Percentiles rank a stretch among this genome's conserved stretches.
These are phyloP conservation scores for Carnegiea gigantea DNA, from an alignment of 179 eudicot genomes.

Conservation along the genomic window DNA sequence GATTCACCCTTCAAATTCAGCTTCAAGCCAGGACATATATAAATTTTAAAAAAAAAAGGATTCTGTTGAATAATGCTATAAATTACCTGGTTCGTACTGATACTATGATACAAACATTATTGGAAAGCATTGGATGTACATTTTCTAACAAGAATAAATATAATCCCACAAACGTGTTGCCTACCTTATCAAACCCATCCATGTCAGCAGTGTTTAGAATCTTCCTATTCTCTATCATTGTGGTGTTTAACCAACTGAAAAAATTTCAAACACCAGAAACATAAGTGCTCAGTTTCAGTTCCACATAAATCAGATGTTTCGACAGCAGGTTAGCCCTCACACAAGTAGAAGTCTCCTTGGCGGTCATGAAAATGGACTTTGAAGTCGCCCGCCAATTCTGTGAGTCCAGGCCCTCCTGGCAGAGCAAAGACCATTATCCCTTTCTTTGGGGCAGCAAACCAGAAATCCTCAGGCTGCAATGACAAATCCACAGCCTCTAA, in stretches of 20 bases:
- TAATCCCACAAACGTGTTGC: neutral
- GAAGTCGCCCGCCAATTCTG: slow-evolving; percentile 86
- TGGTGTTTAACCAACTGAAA: slow-evolving; percentile 87
- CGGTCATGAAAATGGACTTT: slow-evolving; percentile 92
- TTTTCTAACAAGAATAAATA: neutral
- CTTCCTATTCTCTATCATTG: slow-evolving; percentile 74
- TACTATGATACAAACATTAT: neutral
- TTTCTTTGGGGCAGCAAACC: slow-evolving; percentile 96
- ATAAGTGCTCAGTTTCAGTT: slow-evolving; percentile 16
- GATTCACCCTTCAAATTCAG: neutral
- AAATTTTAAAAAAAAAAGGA: neutral
- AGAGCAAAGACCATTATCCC: slow-evolving; percentile 97
- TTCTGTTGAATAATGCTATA: neutral
- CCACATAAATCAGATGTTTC: neutral
- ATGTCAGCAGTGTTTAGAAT: slow-evolving; percentile 67
- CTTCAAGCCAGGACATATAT: neutral
- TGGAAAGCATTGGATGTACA: neutral
- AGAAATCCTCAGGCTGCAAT: slow-evolving; percentile 87
- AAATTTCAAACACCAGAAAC: neutral
- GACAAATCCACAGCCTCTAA: slow-evolving; percentile 8
- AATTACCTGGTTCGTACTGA: neutral
- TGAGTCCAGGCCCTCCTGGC: slow-evolving; percentile 96
- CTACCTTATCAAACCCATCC: slow-evolving; percentile 95
- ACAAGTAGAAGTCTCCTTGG: slow-evolving; percentile 99
- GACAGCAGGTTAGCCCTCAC: slow-evolving; percentile 23